phyloP scores from a whole-genome alignment of 805 yeast genomes.

The Danielia oregonensis region DNA sequence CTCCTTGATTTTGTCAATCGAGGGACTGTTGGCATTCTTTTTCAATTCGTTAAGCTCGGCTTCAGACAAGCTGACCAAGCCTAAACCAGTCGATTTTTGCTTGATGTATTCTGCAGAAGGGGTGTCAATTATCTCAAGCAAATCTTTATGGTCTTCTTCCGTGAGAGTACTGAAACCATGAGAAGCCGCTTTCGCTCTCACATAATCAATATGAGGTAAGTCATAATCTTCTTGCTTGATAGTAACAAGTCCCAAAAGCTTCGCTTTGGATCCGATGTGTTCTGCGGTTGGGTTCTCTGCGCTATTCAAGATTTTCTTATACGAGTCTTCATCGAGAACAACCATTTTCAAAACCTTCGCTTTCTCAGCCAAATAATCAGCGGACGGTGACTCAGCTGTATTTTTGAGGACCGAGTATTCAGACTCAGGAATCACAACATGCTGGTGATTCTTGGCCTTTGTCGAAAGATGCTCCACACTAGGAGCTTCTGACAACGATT shows the following conservation, averaged over 20 bases:
- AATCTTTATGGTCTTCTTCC: neutral
- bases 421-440: conserved; percentile 6
- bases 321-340: neutral
- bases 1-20: neutral
- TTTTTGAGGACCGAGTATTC: conserved; percentile 2
- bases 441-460: conserved; percentile 5
- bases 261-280: conserved; percentile 4
- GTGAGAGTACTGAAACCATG: conserved; percentile 1
- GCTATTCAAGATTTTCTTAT: conserved; percentile 2
- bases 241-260: conserved; percentile 4
- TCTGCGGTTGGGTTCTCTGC: conserved; percentile 8
- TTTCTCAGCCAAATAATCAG: neutral
- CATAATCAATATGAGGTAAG: neutral
- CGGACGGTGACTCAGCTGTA: neutral
- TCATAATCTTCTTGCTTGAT: conserved; percentile 6
- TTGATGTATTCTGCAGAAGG: conserved; percentile 9
- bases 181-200: conserved; percentile 1
- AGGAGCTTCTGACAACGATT: neutral
- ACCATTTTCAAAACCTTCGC: neutral
- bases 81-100: neutral
- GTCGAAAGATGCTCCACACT: neutral
- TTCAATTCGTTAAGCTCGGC: neutral
- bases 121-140: neutral
- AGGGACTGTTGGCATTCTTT: neutral
- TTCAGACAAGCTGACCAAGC: neutral